Evolutionary conservation across 192 early-diverging fungal genomes (phyloP).

Genomic region (Backusella psychrophila): DNA sequence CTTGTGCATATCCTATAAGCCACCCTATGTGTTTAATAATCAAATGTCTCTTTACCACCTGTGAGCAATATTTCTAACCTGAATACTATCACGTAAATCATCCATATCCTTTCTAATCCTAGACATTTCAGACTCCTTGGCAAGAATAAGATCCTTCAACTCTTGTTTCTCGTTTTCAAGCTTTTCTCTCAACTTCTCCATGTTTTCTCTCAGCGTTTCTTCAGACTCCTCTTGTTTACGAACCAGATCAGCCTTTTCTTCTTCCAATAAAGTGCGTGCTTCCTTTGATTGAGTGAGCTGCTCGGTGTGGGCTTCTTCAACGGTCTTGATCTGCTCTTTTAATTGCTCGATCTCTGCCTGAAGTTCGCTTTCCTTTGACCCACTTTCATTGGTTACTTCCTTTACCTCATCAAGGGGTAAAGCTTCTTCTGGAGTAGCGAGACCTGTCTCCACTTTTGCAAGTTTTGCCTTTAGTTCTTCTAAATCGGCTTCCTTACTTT

Average conservation of each 20-base stretch:
- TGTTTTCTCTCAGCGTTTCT: constrained; percentile 15
- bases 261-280: constrained; percentile 13
- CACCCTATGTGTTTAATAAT: neutral
- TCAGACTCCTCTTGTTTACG: constrained; percentile 19
- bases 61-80: constrained; percentile 4
- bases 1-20: constrained; percentile 25
- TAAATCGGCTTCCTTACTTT: constrained; percentile 5
- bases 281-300: constrained; percentile 3
- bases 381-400: neutral
- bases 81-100: constrained; percentile 20
- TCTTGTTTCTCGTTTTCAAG: constrained; percentile 21
- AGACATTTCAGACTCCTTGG: constrained; percentile 7
- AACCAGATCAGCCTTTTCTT: constrained; percentile 4
- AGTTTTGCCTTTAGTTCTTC: constrained; percentile 12
- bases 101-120: constrained; percentile 15
- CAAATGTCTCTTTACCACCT: neutral
- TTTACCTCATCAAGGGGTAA: neutral
- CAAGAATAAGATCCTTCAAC: neutral
- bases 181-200: constrained; percentile 27
- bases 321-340: neutral
- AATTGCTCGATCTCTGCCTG: neutral
- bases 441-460: neutral
- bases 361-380: neutral
- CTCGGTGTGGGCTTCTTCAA: neutral
- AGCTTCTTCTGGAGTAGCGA: constrained; percentile 3